Conservation (phyloP, 1,139 yeast genomes). For the Magnusiomyces sp. region DNA sequence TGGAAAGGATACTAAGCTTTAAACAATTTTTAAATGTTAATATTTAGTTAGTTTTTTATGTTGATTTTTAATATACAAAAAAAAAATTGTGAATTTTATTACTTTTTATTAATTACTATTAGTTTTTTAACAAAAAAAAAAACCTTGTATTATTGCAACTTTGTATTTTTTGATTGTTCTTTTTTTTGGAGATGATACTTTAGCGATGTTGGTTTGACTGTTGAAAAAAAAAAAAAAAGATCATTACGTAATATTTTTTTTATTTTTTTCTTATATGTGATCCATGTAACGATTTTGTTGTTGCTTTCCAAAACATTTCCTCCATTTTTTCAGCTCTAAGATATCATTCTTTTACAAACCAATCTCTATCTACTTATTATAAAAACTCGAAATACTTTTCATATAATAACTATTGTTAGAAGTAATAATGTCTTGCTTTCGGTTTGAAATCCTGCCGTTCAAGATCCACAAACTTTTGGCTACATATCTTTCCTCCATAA, state of each 20-base stretch:
- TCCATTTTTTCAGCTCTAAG: background rate
- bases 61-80: background rate
- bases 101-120: background rate
- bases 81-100: background rate
- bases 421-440: too few relatives aligned
- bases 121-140: background rate
- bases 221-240: too few relatives aligned
- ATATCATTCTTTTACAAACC: background rate
- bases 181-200: too few relatives aligned
- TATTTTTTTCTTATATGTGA: too few relatives aligned
- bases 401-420: background rate
- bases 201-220: too few relatives aligned
- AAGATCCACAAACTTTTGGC: constrained; percentile 1
- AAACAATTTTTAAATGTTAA: constrained; percentile 7
- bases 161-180: background rate
- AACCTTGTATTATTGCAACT: background rate
- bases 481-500: background rate
- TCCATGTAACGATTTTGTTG: too few relatives aligned
- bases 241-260: too few relatives aligned
- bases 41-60: background rate
- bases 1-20: constrained; percentile 22
- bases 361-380: background rate
- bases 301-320: too few relatives aligned
- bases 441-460: background rate
- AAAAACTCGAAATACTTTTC: background rate